These are phyloP conservation scores for Fraxinus quadrangulata DNA, from an alignment of 257 asterid species.

Conservation along the genomic window DNA sequence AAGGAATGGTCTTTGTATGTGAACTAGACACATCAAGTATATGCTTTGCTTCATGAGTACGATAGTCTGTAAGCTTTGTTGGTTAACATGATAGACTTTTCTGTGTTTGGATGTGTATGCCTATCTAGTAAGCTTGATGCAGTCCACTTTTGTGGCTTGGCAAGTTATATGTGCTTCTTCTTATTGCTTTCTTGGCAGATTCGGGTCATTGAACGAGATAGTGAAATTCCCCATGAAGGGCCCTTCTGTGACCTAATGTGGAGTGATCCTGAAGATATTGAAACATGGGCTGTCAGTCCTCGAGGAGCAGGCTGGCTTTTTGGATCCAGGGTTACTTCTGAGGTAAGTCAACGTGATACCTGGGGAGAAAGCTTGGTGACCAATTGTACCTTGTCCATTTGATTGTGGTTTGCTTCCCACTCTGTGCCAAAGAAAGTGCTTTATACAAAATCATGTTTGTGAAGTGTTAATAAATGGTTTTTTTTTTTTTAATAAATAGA, in stretches of 20 bases:
- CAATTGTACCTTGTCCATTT: background rate
- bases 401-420: background rate
- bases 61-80: background rate
- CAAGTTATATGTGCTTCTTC: constrained; percentile 5
- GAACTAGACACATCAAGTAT: background rate
- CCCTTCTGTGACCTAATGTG: constrained; percentile 99
- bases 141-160: background rate
- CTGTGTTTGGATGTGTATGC: background rate
- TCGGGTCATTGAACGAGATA: constrained; percentile 82
- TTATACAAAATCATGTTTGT: background rate
- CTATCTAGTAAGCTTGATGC: background rate
- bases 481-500: too few relatives aligned
- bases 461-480: too few relatives aligned
- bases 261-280: constrained; percentile 99
- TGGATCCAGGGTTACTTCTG: constrained; percentile 96
- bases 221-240: constrained; percentile 99
- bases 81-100: background rate
- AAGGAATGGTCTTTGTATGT: constrained; percentile 11
- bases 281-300: constrained; percentile 99
- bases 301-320: constrained; percentile 99
- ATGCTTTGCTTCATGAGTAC: background rate
- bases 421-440: constrained; percentile 5
- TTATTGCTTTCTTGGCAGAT: constrained; percentile 50
- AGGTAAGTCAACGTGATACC: constrained; percentile 48
- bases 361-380: background rate